phyloP scores from a whole-genome alignment of 2,329 filamentous ascomycete species.

The Penicillium paneum region DNA sequence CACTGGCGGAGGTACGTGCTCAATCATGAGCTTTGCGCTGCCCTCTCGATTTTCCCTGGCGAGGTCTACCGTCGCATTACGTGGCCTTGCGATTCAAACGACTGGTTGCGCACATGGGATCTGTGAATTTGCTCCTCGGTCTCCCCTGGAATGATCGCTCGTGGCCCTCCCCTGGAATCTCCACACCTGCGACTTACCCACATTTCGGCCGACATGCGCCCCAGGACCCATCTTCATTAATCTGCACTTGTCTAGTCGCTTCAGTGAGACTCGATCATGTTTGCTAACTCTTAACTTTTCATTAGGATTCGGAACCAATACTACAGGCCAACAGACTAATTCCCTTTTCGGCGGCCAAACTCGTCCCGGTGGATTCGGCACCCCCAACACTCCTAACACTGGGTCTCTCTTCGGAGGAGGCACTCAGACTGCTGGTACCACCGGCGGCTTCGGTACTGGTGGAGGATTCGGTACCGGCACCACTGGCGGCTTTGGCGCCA shows the following conservation, averaged over 20 bases:
- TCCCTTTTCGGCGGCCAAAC: slow-evolving; percentile 38
- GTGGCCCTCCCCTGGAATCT: not conserved
- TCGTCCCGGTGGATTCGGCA: slow-evolving; percentile 32
- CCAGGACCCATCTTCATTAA: not conserved
- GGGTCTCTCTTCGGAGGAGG: slow-evolving; percentile 36
- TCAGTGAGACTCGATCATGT: slow-evolving; percentile 3
- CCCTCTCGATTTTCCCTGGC: slow-evolving; percentile 12
- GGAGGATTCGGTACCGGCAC: slow-evolving; percentile 28
- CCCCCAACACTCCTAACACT: slow-evolving; percentile 27
- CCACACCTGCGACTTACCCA: not conserved
- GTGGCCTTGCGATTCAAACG: not conserved
- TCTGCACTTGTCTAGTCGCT: not conserved
- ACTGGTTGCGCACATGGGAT: not conserved
- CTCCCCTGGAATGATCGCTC: not conserved
- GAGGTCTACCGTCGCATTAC: slow-evolving; percentile 8
- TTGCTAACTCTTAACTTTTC: slow-evolving; percentile 19
- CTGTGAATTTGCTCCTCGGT: not conserved
- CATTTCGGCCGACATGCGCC: slow-evolving; percentile 1
- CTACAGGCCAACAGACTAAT: slow-evolving; percentile 29
- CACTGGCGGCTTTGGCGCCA: slow-evolving; percentile 27
- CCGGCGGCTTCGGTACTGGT: slow-evolving; percentile 29
- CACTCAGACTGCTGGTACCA: slow-evolving; percentile 21
- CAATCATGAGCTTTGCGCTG: slow-evolving; percentile 26
- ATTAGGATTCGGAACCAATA: slow-evolving; percentile 38
- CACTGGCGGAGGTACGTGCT: slow-evolving; percentile 42